Base-by-base conservation (phyloP, 1,284 basidiomycete species). In the Rhizoctonia solani region DNA sequence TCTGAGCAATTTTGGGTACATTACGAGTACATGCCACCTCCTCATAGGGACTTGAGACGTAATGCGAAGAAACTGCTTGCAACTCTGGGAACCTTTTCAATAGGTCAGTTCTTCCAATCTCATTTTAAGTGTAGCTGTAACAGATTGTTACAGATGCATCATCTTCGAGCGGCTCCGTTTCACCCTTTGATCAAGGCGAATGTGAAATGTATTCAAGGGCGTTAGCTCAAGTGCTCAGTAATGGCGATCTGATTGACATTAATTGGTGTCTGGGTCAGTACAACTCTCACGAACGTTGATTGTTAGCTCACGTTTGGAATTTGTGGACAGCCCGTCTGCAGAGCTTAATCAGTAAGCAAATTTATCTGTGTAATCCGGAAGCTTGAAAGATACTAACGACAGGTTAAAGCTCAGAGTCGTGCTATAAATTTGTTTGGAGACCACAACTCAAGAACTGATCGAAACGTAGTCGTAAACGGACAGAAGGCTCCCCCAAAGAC, bases 251-350 rank as follows among this genome's bases (percentile, higher is more conserved):
- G 9, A 19, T 52, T n/a, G 50, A 65, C 21, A 65, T 65, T 23
- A 65, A 65, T 54, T 65, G 61, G 61, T 53, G 61, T 29, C 41
- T 39, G 30, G 61, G 61, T 65, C 42, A 19, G 61, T n/a, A n/a
- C n/a, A n/a, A n/a, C n/a, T n/a, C n/a, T n/a, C n/a, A n/a, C n/a
- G n/a, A n/a, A n/a, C n/a, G n/a, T n/a, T n/a, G n/a, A n/a, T n/a
- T n/a, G n/a, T n/a, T n/a, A n/a, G n/a, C n/a, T n/a, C n/a, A n/a
- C n/a, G n/a, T n/a, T n/a, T n/a, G n/a, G n/a, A n/a, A n/a, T n/a
- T n/a, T n/a, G n/a, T n/a, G n/a, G n/a, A n/a, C 19, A 65, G 61
- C 50, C 16, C 50, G 61, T 27, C 32, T 65, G 9, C 53, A 53
- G 61, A 65, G 49, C 46, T 29, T 65, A 14, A 19, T 65, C 5